Percentiles rank a stretch among this genome's conserved stretches.
phyloP scores from a whole-genome alignment of 2,329 filamentous ascomycete species.

The Fusarium sarcochroum region DNA sequence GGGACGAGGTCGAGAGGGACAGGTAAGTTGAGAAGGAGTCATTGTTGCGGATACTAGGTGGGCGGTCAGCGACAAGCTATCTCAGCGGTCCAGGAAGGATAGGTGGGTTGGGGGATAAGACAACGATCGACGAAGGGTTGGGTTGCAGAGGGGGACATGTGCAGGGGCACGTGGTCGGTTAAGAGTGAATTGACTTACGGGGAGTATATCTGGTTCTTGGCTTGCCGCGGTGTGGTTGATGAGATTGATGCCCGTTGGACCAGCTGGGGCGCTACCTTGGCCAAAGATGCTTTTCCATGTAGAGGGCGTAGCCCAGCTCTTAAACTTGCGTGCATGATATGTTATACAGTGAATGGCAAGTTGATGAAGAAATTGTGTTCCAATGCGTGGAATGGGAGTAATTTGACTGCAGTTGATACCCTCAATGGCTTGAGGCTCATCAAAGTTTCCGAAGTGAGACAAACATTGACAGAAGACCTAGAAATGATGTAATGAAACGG shows the following conservation, averaged over 20 bases:
- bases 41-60: slow-evolving; percentile 65
- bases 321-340: slow-evolving; percentile 20
- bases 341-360: background rate
- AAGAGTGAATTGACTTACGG: slow-evolving; percentile 49
- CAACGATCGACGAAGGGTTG: slow-evolving; percentile 41
- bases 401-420: background rate
- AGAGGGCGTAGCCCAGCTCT: slow-evolving; percentile 24
- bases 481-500: slow-evolving; percentile 34
- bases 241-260: slow-evolving; percentile 39
- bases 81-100: slow-evolving; percentile 15
- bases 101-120: slow-evolving; percentile 11
- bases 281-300: slow-evolving; percentile 9
- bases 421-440: background rate
- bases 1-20: slow-evolving; percentile 66
- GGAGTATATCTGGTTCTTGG: slow-evolving; percentile 55
- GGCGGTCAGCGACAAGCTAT: slow-evolving; percentile 30
- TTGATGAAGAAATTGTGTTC: background rate
- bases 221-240: slow-evolving; percentile 43
- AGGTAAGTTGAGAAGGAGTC: slow-evolving; percentile 69
- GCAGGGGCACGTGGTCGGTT: slow-evolving; percentile 28
- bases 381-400: background rate
- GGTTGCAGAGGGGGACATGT: slow-evolving; percentile 23
- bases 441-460: slow-evolving; percentile 23
- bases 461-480: slow-evolving; percentile 6
- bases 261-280: slow-evolving; percentile 6